phyloP scores from a whole-genome alignment of 352 stramenopile species.

The Globisporangium abappressorium region DNA sequence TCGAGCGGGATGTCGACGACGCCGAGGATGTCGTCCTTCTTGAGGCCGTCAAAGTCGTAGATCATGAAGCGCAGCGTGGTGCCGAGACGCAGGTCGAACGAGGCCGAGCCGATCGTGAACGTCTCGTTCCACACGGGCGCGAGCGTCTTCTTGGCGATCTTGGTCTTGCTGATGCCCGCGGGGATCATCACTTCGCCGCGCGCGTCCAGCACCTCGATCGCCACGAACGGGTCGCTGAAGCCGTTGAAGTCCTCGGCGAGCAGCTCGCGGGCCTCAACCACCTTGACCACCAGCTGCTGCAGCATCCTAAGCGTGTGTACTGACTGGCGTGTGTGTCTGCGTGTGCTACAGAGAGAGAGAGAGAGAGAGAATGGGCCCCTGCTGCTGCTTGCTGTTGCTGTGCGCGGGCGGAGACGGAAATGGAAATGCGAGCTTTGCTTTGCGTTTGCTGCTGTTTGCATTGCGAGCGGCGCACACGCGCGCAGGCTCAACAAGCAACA shows the following conservation, averaged over 20 bases:
- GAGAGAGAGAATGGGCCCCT: neutral
- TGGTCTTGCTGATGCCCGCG: slow-evolving; percentile 44
- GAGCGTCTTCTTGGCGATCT: slow-evolving; percentile 46
- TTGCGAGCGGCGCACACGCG: neutral
- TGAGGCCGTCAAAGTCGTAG: slow-evolving; percentile 57
- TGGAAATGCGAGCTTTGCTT: neutral
- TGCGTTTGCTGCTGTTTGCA: neutral
- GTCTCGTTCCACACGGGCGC: slow-evolving; percentile 46
- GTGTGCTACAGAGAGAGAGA: neutral
- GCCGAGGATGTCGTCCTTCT: slow-evolving; percentile 59
- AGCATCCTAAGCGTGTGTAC: slow-evolving; percentile 7
- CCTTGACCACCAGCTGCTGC: slow-evolving; percentile 38
- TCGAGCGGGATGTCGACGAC: slow-evolving; percentile 68
- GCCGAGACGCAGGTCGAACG: slow-evolving; percentile 55
- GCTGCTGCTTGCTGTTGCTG: neutral
- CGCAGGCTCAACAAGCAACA: neutral
- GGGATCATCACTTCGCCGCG: slow-evolving; percentile 36
- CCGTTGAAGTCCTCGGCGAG: slow-evolving; percentile 65
- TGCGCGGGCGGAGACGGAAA: slow-evolving; percentile 4
- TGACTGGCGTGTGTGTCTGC: neutral
- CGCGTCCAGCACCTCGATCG: slow-evolving; percentile 50
- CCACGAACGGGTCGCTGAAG: slow-evolving; percentile 71
- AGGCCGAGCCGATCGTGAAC: slow-evolving; percentile 40
- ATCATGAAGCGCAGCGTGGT: slow-evolving; percentile 61
- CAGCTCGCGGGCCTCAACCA: slow-evolving; percentile 57